Evolutionary conservation across 2,329 filamentous ascomycete genomes (phyloP), one percentile per base, ranked within the genome.

Genomic region (Ophiostoma piceae): DNA sequence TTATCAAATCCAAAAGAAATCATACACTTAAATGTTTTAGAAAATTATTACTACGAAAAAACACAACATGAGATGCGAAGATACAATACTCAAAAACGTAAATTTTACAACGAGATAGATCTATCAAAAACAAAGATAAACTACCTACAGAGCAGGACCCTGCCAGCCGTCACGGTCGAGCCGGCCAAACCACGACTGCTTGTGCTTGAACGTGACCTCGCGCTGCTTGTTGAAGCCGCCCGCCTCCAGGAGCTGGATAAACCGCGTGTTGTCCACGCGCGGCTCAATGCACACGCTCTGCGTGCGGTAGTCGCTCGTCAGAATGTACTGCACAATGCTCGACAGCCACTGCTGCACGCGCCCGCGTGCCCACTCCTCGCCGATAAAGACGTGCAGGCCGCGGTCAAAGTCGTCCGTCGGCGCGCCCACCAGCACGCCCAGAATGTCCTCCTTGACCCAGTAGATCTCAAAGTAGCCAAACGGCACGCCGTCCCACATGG

Each of bases 381-480:
- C 95, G 3, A 99, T 86, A 54, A 99, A 82, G 14, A 95, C 88
- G 76, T 99, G 95, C 22, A 98, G 80, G 0, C 95, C 95, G 7
- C 95, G 84, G 75, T 98, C 94, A 79, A 90, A 98, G 75, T 97
- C 91, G 8, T 85, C 87, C 0, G 88, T 87, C 0, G 66, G 66
- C 0, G 70, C 71, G 77, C 88, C 84, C 3, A 96, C 79, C 73
- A 92, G 84, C 66, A 84, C 85, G 0, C 92, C 92, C 0, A 99
- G 78, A 0, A 83, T 81, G 76, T 98, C 95, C 77, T 99, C 95
- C 76, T 96, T 97, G 3, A 95, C 92, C 94, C 95, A 99, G 80
- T 99, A 99, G 43, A 99, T 85, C 81, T 99, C 95, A 77, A 99
- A 97, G 78, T 96, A 99, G 0, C 93, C 95, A 80, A 98, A 99